Evolutionary conservation across 768 basidiomycete genomes (phyloP).

Genomic region (Tricholoma furcatifolium): DNA sequence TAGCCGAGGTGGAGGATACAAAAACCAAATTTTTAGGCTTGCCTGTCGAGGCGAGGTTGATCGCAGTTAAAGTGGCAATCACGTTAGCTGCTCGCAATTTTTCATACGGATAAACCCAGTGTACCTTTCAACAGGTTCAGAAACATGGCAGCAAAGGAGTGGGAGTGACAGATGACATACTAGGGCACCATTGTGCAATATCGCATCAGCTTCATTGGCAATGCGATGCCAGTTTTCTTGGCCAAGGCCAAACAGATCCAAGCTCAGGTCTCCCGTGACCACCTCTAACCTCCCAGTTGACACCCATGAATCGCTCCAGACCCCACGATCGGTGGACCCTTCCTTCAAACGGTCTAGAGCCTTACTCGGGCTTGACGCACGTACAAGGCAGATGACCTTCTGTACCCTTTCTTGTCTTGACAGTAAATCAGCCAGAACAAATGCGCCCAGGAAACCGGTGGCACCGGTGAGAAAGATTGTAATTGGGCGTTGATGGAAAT

Average conservation of each 20-base stretch:
- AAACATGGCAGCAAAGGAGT: neutral
- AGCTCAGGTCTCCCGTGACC: conserved; percentile 80
- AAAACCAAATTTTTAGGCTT: conserved; percentile 85
- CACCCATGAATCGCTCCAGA: conserved; percentile 90
- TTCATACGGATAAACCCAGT: conserved; percentile 99
- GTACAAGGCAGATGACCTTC: conserved; percentile 92
- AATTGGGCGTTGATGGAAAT: conserved; percentile 51
- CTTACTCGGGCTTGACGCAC: conserved; percentile 60
- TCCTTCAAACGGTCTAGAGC: conserved; percentile 72
- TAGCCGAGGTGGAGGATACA: conserved; percentile 92
- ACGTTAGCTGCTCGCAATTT: conserved; percentile 91
- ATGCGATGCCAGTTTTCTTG: conserved; percentile 64
- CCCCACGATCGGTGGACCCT: conserved; percentile 72
- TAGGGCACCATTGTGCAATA: conserved; percentile 96
- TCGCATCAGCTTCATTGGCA: conserved; percentile 70
- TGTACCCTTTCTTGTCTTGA: conserved; percentile 56
- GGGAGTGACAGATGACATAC: conserved; percentile 43
- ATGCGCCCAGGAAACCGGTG: conserved; percentile 95
- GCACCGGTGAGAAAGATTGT: conserved; percentile 96
- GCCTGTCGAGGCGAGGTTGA: conserved; percentile 71
- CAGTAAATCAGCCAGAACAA: conserved; percentile 82
- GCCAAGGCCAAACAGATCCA: conserved; percentile 71
- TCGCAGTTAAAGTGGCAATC: conserved; percentile 80
- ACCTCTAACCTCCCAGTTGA: conserved; percentile 66
- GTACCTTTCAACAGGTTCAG: conserved; percentile 55